phyloP scores from a whole-genome alignment of 768 basidiomycete genomes.

The Tremella yokohamensis region DNA sequence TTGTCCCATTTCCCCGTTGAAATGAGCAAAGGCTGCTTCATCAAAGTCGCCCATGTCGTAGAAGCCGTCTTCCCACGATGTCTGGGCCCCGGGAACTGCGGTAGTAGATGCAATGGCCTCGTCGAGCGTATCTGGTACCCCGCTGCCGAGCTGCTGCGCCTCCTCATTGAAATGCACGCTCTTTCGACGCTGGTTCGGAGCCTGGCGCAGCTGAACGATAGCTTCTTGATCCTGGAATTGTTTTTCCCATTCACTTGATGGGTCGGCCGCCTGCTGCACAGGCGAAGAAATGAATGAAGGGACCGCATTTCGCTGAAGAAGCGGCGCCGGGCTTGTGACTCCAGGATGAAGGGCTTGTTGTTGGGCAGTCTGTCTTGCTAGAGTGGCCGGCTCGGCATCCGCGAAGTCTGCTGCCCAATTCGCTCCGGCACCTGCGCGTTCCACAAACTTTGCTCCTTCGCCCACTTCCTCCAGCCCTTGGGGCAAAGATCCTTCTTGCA shows the following conservation, averaged over 20 bases:
- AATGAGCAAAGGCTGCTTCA: conserved; percentile 34
- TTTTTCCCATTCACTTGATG: conserved; percentile 7
- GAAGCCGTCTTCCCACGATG: conserved; percentile 30
- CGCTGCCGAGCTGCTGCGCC: not conserved
- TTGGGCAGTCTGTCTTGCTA: conserved; percentile 5
- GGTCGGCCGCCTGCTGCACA: not conserved
- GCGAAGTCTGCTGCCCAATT: conserved; percentile 30
- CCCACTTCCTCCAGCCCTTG: conserved; percentile 20
- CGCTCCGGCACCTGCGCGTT: not conserved
- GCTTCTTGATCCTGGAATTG: conserved; percentile 35
- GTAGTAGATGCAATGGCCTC: conserved; percentile 27
- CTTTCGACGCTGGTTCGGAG: conserved; percentile 16
- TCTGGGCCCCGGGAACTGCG: conserved; percentile 23
- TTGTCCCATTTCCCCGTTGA: conserved; percentile 25
- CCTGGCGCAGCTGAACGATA: conserved; percentile 18
- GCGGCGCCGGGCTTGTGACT: not conserved
- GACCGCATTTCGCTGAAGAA: not conserved
- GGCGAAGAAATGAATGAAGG: not conserved
- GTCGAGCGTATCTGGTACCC: conserved; percentile 30
- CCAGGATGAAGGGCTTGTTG: not conserved
- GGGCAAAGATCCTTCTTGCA: conserved; percentile 20
- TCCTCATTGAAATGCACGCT: conserved; percentile 35
- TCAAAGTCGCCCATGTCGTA: conserved; percentile 30
- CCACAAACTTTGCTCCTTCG: conserved; percentile 24
- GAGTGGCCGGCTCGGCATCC: conserved; percentile 7